Conservation (phyloP, 768 basidiomycete species). For the Leccinum subgranulosum region DNA sequence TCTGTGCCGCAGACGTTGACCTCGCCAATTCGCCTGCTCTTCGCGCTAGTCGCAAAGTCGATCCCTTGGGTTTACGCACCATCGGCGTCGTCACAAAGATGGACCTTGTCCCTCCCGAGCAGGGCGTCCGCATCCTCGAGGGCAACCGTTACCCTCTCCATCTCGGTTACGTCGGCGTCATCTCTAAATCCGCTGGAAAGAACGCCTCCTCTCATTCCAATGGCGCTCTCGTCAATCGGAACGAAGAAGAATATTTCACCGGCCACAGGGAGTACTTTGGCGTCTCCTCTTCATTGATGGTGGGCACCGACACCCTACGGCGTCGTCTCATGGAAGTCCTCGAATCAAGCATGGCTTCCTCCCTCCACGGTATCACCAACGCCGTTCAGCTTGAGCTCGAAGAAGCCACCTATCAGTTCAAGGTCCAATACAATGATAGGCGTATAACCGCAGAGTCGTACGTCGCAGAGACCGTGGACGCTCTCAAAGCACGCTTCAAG, state of each 20-base stretch:
- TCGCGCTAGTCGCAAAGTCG: slow-evolving; percentile 88
- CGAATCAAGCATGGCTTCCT: slow-evolving; percentile 96
- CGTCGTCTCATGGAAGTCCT: slow-evolving; percentile 94
- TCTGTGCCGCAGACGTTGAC: slow-evolving; percentile 98
- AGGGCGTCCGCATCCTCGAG: slow-evolving; percentile 75
- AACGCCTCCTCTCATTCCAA: slow-evolving; percentile 48
- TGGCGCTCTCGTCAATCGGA: slow-evolving; percentile 48
- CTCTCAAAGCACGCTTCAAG: slow-evolving; percentile 86
- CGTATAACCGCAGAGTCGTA: slow-evolving; percentile 94
- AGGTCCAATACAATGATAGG: slow-evolving; percentile 96
- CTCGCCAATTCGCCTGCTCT: slow-evolving; percentile 97
- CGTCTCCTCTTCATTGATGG: slow-evolving; percentile 65
- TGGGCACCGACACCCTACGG: slow-evolving; percentile 88
- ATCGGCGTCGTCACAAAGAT: slow-evolving; percentile 99
- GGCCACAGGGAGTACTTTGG: slow-evolving; percentile 62
- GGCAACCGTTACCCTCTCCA: slow-evolving; percentile 97
- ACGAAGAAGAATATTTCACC: slow-evolving; percentile 68
- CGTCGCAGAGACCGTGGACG: slow-evolving; percentile 95
- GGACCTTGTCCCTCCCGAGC: slow-evolving; percentile 88
- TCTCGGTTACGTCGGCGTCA: slow-evolving; percentile 95
- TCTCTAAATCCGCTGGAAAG: slow-evolving; percentile 74
- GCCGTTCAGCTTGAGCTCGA: slow-evolving; percentile 97
- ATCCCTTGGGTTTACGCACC: slow-evolving; percentile 91
- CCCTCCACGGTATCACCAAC: slow-evolving; percentile 93
- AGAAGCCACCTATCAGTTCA: slow-evolving; percentile 98